Evolutionary conservation across 495 filamentous ascomycete genomes (phyloP), one percentile per base, ranked within the genome.

Genomic region (Aspergillus wentii): DNA sequence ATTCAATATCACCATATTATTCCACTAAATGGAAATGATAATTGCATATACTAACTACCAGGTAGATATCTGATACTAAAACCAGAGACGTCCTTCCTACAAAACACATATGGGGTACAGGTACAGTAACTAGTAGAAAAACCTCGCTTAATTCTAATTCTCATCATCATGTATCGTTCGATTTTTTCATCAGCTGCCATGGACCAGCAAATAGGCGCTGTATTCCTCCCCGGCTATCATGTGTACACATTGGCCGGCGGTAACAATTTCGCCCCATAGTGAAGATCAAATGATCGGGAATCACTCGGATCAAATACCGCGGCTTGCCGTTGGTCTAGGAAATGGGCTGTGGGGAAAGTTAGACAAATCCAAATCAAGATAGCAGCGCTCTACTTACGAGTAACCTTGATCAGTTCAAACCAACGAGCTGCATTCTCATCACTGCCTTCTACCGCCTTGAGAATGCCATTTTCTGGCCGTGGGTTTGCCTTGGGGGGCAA

Each of bases 221-320:
- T n/a, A n/a, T n/a, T n/a, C n/a, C n/a, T n/a, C n/a, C n/a, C 13
- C 25, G 3, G 21, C 15, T 17, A 20, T 49, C 40, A 55, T 27
- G 48, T 41, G 35, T 55, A 55, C 17, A 48, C 44, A 26, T 55
- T 55, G 20, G 46, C 34, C 26, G 48, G 48, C 9, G 52, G 65
- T 3, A 85, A 63, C n/a, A 84, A 63, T 13, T 71, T 72, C 8
- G 81, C 75, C 38, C 76, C 78, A 44, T 82, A 83, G 33, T 73
- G 57, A 20, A 86, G 67, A 59, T 86, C 83, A 8, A 83, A 66
- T 9, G 79, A 84, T 30, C 80, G 72, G 3, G 79, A 82, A 48
- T 88, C 72, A 2, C 66, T 68, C 0, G 75, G 75, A 32, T 84
- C 79, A 42, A 85, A 88, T 17, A 55, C 35, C 14, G 69, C 62